A percentile compares a stretch with the other conserved stretches of the same genome.
Evolutionary conservation across 306 rosid species (phyloP).

Genomic region (Pyrus bretschneideri): DNA sequence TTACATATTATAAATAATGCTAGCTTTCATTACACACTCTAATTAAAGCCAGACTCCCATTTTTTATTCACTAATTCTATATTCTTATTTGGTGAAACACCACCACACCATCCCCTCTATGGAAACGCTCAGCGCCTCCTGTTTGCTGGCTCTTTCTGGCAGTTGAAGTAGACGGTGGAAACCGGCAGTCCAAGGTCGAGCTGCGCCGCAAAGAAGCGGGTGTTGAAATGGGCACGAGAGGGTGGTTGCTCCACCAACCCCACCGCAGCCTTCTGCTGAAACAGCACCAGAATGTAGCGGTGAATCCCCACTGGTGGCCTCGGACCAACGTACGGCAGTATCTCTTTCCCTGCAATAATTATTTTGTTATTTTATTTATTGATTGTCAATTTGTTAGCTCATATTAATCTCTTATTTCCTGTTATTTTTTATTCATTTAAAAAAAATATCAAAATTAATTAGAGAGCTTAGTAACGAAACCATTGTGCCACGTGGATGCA

Average conservation of each 20-base stretch:
- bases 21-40: background rate
- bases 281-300: slow-evolving; percentile 60
- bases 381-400: background rate
- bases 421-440: background rate
- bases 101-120: background rate
- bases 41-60: background rate
- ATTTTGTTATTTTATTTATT: background rate
- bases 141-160: slow-evolving; percentile 70
- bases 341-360: slow-evolving; percentile 53
- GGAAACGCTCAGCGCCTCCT: slow-evolving; percentile 36
- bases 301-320: slow-evolving; percentile 81
- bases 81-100: background rate
- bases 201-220: slow-evolving; percentile 57
- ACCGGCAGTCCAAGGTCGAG: slow-evolving; percentile 65
- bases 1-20: background rate
- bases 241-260: slow-evolving; percentile 61
- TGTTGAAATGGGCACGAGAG: slow-evolving; percentile 54
- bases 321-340: slow-evolving; percentile 63
- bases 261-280: slow-evolving; percentile 48
- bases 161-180: slow-evolving; percentile 78
- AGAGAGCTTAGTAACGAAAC: background rate
- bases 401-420: background rate
- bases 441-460: background rate
- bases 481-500: background rate
- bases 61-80: background rate